Evolutionary conservation across 2,329 filamentous ascomycete species (phyloP).

Genomic region (Tolypocladium cylindrosporum): DNA sequence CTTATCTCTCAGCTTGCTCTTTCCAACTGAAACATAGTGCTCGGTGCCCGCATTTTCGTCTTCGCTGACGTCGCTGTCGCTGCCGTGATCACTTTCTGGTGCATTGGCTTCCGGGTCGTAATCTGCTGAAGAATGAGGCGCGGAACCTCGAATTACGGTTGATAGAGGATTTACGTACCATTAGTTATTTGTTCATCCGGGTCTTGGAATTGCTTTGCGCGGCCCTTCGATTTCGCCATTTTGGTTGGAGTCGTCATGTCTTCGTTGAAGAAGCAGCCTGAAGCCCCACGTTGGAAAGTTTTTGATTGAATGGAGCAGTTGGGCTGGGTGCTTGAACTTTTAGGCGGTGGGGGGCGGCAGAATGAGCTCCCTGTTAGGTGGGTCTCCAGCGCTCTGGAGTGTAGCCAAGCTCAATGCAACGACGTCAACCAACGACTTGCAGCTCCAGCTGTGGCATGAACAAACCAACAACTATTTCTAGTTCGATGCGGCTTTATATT

Average conservation of each 20-base stretch:
- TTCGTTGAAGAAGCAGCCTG: not conserved
- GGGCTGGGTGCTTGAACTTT: constrained; percentile 28
- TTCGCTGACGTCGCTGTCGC: constrained; percentile 37
- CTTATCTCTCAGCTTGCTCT: constrained; percentile 72
- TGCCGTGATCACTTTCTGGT: constrained; percentile 44
- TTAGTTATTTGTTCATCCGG: constrained; percentile 50
- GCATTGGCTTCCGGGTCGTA: constrained; percentile 68
- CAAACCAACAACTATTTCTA: not conserved
- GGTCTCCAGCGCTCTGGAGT: not conserved
- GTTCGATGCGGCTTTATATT: not conserved
- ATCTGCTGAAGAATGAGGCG: constrained; percentile 38
- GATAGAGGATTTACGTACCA: constrained; percentile 33
- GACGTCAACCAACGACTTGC: not conserved
- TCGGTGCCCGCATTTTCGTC: constrained; percentile 60
- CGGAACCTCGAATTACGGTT: not conserved
- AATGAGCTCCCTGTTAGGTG: constrained; percentile 7
- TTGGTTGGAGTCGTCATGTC: constrained; percentile 17
- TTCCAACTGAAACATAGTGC: constrained; percentile 75
- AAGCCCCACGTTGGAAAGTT: constrained; percentile 24
- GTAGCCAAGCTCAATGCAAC: not conserved
- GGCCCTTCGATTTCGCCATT: constrained; percentile 43
- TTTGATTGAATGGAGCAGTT: constrained; percentile 8
- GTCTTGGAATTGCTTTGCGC: constrained; percentile 51
- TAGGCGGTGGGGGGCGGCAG: constrained; percentile 40
- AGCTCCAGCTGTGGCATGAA: not conserved